Conservation (phyloP, 2,329 filamentous ascomycete genomes). For the Salinomyces thailandicus region DNA sequence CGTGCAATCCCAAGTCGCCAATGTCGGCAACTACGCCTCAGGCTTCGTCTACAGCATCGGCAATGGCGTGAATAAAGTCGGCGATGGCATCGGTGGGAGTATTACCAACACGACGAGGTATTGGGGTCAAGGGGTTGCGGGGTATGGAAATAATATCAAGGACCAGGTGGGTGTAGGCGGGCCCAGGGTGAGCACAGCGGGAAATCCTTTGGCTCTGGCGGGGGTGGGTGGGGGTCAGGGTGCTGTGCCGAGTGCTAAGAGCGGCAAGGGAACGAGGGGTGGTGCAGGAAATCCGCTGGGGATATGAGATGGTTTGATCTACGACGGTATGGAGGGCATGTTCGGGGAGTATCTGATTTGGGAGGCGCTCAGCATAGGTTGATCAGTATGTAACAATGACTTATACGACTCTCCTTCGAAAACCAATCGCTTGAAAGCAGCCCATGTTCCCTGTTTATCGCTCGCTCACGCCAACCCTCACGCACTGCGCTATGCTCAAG, state of each 20-base stretch:
- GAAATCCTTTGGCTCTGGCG: slow-evolving; percentile 37
- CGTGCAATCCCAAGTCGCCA: slow-evolving; percentile 33
- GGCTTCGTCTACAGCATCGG: slow-evolving; percentile 35
- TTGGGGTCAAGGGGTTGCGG: slow-evolving; percentile 40
- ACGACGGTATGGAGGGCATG: too few relatives aligned
- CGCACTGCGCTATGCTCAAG: slow-evolving; percentile 10
- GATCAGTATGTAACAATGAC: too few relatives aligned
- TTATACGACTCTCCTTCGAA: too few relatives aligned
- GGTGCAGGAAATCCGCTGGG: slow-evolving; percentile 35
- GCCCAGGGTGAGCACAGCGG: slow-evolving; percentile 32
- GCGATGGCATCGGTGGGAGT: slow-evolving; percentile 33
- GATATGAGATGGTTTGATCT: too few relatives aligned
- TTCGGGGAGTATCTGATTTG: too few relatives aligned
- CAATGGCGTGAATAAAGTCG: slow-evolving; percentile 37
- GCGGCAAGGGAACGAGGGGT: slow-evolving; percentile 15
- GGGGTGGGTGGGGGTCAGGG: slow-evolving; percentile 25
- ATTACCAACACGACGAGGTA: slow-evolving; percentile 35
- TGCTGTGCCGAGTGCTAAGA: slow-evolving; percentile 7
- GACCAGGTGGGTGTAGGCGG: slow-evolving; percentile 37
- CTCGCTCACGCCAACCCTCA: too few relatives aligned
- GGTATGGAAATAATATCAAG: slow-evolving; percentile 42
- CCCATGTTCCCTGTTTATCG: too few relatives aligned
- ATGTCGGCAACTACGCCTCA: slow-evolving; percentile 35
- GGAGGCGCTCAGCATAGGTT: too few relatives aligned
- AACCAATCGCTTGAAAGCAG: too few relatives aligned